phyloP scores from a whole-genome alignment of 306 rosid genomes.

The Abrus precatorius region DNA sequence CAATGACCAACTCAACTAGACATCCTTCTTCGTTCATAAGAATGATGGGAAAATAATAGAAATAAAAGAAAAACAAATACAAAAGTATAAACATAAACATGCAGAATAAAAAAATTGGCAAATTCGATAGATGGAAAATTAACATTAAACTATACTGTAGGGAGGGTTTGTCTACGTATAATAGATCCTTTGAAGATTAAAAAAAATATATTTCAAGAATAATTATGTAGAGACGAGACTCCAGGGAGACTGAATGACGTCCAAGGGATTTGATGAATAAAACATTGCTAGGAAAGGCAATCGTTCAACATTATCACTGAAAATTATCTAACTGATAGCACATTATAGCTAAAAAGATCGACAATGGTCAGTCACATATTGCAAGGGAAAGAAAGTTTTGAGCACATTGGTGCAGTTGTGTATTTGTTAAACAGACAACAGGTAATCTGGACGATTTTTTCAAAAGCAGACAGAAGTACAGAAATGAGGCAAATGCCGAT shows the following conservation, averaged over 20 bases:
- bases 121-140: neutral
- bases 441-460: conserved; percentile 4
- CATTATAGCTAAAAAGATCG: conserved; percentile 4
- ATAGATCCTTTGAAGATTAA: neutral
- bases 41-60: neutral
- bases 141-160: neutral
- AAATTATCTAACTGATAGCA: neutral
- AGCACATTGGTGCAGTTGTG: too few relatives aligned
- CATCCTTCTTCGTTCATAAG: neutral
- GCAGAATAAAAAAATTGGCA: neutral
- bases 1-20: conserved; percentile 32
- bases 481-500: conserved; percentile 2
- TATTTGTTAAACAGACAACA: neutral
- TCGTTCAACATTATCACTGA: neutral
- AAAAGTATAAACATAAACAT: neutral
- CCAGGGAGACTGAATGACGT: neutral
- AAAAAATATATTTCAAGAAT: neutral
- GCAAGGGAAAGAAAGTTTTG: neutral
- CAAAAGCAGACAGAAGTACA: conserved; percentile 3
- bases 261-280: neutral
- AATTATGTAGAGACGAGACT: conserved; percentile 10
- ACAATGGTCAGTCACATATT: neutral
- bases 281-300: conserved; percentile 11
- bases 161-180: conserved; percentile 6
- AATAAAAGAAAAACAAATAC: too few relatives aligned